Percentiles rank a stretch among this genome's conserved stretches.
Evolutionary conservation across 345 rosid genomes (phyloP).

Genomic region (Camelina sativa): DNA sequence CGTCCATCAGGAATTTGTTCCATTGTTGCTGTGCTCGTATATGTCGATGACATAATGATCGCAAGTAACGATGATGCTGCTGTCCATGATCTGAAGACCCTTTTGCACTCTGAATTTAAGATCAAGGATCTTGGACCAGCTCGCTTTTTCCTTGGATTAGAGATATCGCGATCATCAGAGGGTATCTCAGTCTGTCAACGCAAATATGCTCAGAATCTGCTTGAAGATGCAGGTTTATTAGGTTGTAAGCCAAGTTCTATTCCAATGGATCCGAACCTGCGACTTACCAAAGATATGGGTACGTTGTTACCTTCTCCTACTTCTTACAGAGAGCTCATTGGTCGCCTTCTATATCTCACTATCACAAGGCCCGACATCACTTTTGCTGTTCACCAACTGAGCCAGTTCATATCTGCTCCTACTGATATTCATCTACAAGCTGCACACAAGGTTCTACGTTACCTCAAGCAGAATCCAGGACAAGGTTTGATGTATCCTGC

Average conservation of each 20-base stretch:
- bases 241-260: neutral
- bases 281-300: neutral
- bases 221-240: neutral
- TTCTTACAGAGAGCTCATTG: too few relatives aligned
- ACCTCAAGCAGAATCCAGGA: neutral
- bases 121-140: neutral
- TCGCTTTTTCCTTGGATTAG: rapidly evolving
- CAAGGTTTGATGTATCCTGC: neutral
- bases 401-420: neutral
- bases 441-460: neutral
- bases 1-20: neutral
- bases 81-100: rapidly evolving
- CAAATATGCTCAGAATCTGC: neutral
- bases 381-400: neutral
- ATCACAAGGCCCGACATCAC: neutral
- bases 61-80: neutral
- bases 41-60: neutral
- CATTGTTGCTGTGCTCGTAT: neutral
- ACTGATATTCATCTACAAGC: neutral
- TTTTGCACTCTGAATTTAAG: rapidly evolving
- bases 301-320: too few relatives aligned
- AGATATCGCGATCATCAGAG: rapidly evolving
- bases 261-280: neutral
- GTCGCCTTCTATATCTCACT: rapidly evolving
- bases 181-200: rapidly evolving